Evolutionary conservation across 2,329 filamentous ascomycete genomes (phyloP), one percentile per base, ranked within the genome.

Genomic region (Passalora sequoiae): DNA sequence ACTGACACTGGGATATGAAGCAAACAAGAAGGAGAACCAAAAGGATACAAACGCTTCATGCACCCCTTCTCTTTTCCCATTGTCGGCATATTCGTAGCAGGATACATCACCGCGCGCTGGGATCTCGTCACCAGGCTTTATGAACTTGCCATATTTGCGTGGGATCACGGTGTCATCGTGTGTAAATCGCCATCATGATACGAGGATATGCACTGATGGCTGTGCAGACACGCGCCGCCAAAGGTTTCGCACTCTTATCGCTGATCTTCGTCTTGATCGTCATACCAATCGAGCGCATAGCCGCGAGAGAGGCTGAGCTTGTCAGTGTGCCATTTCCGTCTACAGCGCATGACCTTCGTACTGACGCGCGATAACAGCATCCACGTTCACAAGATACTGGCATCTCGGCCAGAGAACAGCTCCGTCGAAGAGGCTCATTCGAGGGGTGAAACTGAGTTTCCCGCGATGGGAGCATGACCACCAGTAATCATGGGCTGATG

Each of bases 101-200:
- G 92, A 69, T 98, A 98, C 77, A 97, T 91, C 68, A 98, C 92
- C 71, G 92, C 92, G 65, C 86, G 92, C 76, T 98, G 92, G 89
- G 92, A 97, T 71, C 83, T 98, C 52, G 89, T 96, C 57, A 96
- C 91, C 59, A 84, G 89, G 61, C 78, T 97, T 60, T 95, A 96
- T 83, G 91, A 98, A 71, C 81, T 98, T 61, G 86, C 88, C 57
- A 85, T 95, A 55, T 98, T 97, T 68, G 92, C 94, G 57, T 96
- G 89, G 89, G 86, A 97, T 68, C 87, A 97, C 86, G 89, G 91
- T 65, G 92, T 98, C 61, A 85, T 97, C 65, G 89, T 94, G 73
- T 28, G 43, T 13, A 16, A 17, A 10, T 10, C 17, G 10, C 13
- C 10, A 20, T 17, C 17, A 35, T 20, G 16, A 3, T 19, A n/a